Conservation (phyloP, 768 basidiomycete species). For the Leccinellum rugosiceps region DNA sequence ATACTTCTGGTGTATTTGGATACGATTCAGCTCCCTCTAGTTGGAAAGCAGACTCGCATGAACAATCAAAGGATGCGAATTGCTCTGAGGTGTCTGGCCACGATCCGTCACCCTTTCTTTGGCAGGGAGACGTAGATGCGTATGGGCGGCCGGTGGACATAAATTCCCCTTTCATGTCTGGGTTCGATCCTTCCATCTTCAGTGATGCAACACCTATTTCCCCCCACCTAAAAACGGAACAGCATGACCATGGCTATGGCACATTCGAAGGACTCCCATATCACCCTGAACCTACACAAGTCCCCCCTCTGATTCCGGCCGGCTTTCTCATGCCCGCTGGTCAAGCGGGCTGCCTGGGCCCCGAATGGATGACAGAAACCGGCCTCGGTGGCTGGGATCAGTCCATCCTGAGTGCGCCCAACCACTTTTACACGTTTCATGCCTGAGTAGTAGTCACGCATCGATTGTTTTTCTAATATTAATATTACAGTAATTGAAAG, state of each 20-base stretch:
- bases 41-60: not conserved
- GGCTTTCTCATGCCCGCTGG: not conserved
- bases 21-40: not conserved
- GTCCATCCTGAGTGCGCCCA: not conserved
- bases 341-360: slow-evolving; percentile 7
- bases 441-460: not conserved
- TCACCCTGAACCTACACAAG: not conserved
- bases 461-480: not conserved
- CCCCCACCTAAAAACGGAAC: not conserved
- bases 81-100: not conserved
- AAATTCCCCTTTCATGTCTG: not conserved
- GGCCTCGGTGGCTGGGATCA: slow-evolving; percentile 14
- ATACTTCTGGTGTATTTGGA: not conserved
- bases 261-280: not conserved
- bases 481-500: not conserved
- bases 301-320: too few relatives aligned
- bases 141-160: not conserved
- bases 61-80: not conserved
- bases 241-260: not conserved
- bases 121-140: not conserved
- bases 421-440: not conserved
- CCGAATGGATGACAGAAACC: slow-evolving; percentile 15
- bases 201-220: not conserved
- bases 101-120: not conserved
- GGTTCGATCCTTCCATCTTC: not conserved